Percentiles rank a stretch among this genome's conserved stretches.
These are phyloP conservation scores for Emericellopsis terricola DNA, from an alignment of 495 filamentous ascomycete species.

Conservation along the genomic window DNA sequence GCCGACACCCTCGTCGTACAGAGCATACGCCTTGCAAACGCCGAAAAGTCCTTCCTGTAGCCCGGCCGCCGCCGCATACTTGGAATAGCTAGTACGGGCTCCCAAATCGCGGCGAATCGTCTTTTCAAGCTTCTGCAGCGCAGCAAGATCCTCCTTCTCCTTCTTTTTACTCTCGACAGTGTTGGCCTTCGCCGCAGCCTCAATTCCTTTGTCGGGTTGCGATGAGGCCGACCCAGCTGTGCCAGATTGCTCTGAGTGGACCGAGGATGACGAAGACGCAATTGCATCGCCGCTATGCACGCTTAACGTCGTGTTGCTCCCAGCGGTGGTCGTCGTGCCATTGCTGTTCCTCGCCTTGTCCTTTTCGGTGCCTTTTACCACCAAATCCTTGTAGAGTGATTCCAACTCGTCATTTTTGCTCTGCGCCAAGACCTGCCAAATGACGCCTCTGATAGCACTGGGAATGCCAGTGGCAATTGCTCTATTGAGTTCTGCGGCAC, in stretches of 20 bases:
- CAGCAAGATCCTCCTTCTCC: slow-evolving; percentile 53
- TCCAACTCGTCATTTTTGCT: slow-evolving; percentile 86
- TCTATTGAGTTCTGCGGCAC: slow-evolving; percentile 69
- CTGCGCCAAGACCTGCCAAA: slow-evolving; percentile 93
- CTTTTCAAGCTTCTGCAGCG: slow-evolving; percentile 74
- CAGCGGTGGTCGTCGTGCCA: slow-evolving; percentile 20
- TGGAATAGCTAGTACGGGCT: slow-evolving; percentile 87
- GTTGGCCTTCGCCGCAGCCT: slow-evolving; percentile 41
- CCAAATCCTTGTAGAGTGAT: slow-evolving; percentile 67
- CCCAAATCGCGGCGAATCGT: slow-evolving; percentile 77
- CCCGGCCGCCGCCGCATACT: slow-evolving; percentile 71
- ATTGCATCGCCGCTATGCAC: slow-evolving; percentile 38
- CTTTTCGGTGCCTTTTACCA: slow-evolving; percentile 64
- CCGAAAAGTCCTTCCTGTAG: slow-evolving; percentile 91
- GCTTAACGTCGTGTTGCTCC: slow-evolving; percentile 19
- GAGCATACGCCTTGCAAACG: slow-evolving; percentile 90
- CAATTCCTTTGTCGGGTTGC: slow-evolving; percentile 42
- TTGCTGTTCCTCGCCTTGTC: slow-evolving; percentile 44
- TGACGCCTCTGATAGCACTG: slow-evolving; percentile 81
- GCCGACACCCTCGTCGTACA: slow-evolving; percentile 85
- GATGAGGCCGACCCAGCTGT: slow-evolving; percentile 39
- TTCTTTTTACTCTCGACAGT: slow-evolving; percentile 54
- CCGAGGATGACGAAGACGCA: slow-evolving; percentile 60
- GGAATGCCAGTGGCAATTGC: slow-evolving; percentile 91
- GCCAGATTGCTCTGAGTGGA: slow-evolving; percentile 64